These are phyloP conservation scores for Blastocystis sp. DNA, from an alignment of 352 stramenopile species.

Conservation along the genomic window DNA sequence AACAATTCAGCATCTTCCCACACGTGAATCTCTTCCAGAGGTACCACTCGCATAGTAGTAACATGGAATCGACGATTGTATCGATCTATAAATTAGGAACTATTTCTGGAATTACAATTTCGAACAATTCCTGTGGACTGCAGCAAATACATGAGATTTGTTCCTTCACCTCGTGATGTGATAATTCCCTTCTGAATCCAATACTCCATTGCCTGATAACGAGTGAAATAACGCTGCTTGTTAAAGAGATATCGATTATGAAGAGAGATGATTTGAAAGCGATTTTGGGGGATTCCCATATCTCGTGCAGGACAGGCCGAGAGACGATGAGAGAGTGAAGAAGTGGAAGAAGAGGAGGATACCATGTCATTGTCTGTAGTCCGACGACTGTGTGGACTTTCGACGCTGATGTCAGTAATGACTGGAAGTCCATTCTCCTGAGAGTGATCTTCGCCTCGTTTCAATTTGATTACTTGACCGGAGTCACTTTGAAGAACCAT, in stretches of 20 bases:
- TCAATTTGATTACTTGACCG: not conserved
- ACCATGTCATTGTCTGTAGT: not conserved
- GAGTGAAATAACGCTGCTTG: constrained; percentile 25
- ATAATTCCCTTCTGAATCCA: constrained; percentile 28
- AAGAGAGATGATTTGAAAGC: constrained; percentile 39
- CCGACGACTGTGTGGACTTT: not conserved
- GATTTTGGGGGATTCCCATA: constrained; percentile 16
- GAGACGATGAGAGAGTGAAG: not conserved
- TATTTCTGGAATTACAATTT: not conserved
- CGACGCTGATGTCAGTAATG: too few species aligned
- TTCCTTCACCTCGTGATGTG: constrained; percentile 10
- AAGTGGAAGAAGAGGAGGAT: not conserved
- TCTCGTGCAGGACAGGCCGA: not conserved
- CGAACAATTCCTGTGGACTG: not conserved
- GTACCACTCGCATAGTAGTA: not conserved
- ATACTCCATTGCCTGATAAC: constrained; percentile 56
- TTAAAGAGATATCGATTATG: constrained; percentile 6
- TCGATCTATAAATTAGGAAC: not conserved
- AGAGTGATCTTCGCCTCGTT: too few species aligned
- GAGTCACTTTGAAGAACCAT: not conserved
- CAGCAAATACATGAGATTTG: constrained; percentile 7
- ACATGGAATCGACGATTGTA: constrained; percentile 40
- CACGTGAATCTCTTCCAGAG: constrained; percentile 14
- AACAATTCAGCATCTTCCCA: constrained; percentile 49
- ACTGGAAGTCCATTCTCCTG: too few species aligned